A percentile compares a stretch with the other conserved stretches of the same genome.
phyloP scores from a whole-genome alignment of 257 asterid species.

The Solanum gandarillasii region DNA sequence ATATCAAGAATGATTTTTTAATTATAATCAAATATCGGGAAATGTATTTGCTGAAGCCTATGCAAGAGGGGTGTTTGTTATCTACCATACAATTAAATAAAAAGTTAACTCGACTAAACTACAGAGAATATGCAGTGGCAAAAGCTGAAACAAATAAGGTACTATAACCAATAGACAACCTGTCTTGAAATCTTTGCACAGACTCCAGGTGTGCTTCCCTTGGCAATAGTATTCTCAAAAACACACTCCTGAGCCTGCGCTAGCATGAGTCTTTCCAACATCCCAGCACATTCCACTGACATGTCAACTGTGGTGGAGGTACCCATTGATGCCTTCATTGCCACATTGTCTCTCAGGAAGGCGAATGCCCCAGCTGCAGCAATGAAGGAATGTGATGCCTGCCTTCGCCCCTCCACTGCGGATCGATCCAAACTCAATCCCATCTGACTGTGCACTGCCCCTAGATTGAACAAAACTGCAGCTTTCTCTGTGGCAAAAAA shows the following conservation, averaged over 20 bases:
- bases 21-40: neutral
- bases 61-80: neutral
- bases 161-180: conserved; percentile 27
- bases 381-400: conserved; percentile 84
- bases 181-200: conserved; percentile 91
- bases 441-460: conserved; percentile 93
- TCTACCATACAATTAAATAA: neutral
- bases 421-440: conserved; percentile 84
- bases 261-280: conserved; percentile 94
- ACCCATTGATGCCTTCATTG: conserved; percentile 84
- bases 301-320: conserved; percentile 71
- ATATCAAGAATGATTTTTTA: neutral
- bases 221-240: conserved; percentile 85
- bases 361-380: conserved; percentile 96
- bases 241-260: conserved; percentile 99
- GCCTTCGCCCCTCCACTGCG: conserved; percentile 84
- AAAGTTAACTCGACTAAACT: neutral
- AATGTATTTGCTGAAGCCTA: neutral
- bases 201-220: conserved; percentile 92
- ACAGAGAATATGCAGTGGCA: neutral
- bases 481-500: conserved; percentile 56
- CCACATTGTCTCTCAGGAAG: conserved; percentile 73
- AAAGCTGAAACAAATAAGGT: neutral
- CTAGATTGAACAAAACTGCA: conserved; percentile 87
- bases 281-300: conserved; percentile 87